These are phyloP conservation scores for Tetraselmis striata DNA, from an alignment of 139 green algal species.

Conservation along the genomic window DNA sequence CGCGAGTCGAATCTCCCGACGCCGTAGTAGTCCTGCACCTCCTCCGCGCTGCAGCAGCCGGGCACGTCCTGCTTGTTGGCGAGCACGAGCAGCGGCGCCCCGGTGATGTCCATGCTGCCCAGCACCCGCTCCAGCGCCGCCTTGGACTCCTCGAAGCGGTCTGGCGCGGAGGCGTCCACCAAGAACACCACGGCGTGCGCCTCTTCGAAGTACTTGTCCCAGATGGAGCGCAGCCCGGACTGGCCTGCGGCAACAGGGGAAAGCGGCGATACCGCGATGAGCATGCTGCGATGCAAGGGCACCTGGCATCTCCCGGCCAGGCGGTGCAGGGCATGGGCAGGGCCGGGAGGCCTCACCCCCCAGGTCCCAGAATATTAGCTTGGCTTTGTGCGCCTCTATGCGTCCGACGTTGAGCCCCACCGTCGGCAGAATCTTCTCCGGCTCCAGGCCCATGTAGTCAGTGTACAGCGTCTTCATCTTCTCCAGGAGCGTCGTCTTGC, in stretches of 20 bases:
- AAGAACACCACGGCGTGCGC: slow-evolving; percentile 86
- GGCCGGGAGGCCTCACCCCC: slow-evolving; percentile 34
- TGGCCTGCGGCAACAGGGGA: no score
- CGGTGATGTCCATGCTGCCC: slow-evolving; percentile 52
- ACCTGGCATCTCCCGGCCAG: no score
- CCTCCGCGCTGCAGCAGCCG: slow-evolving; percentile 25
- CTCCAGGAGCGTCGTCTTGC: slow-evolving; percentile 89
- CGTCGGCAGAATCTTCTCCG: slow-evolving; percentile 84
- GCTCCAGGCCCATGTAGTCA: slow-evolving; percentile 58
- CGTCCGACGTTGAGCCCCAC: slow-evolving; percentile 88
- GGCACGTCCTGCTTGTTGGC: slow-evolving; percentile 87
- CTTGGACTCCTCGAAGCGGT: slow-evolving; percentile 57
- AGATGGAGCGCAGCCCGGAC: slow-evolving; percentile 77
- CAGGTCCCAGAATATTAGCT: slow-evolving; percentile 91
- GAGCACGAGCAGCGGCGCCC: slow-evolving; percentile 81
- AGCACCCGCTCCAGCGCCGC: slow-evolving; percentile 59
- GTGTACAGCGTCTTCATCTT: slow-evolving; percentile 79
- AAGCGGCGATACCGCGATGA: no score
- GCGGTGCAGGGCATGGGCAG: no score
- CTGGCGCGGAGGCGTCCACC: slow-evolving; percentile 58
- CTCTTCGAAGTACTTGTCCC: slow-evolving; percentile 96
- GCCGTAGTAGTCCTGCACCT: slow-evolving; percentile 50
- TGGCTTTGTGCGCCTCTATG: slow-evolving; percentile 54
- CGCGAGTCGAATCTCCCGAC: slow-evolving; percentile 33
- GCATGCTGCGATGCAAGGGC: no score